Conservation (phyloP, 2,329 filamentous ascomycete species). For the Capronia americana region DNA sequence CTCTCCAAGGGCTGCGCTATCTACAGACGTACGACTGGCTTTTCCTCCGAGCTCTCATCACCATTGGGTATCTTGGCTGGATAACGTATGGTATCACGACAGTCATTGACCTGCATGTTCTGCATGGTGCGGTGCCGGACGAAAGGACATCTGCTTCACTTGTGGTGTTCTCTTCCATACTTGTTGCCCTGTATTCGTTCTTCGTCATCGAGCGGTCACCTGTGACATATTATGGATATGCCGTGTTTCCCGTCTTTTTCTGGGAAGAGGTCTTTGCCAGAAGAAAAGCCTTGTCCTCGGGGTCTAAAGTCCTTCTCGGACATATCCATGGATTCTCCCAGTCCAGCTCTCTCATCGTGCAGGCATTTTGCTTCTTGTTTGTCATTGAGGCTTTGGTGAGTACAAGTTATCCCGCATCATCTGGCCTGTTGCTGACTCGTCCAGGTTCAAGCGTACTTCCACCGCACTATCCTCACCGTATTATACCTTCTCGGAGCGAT, state of each 20-base stretch:
- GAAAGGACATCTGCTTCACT: constrained; percentile 66
- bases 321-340: constrained; percentile 68
- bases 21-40: constrained; percentile 99
- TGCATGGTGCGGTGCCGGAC: constrained; percentile 71
- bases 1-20: constrained; percentile 84
- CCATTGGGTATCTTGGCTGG: constrained; percentile 91
- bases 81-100: constrained; percentile 90
- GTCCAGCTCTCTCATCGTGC: constrained; percentile 65
- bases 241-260: constrained; percentile 89
- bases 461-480: constrained; percentile 82
- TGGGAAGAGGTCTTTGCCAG: constrained; percentile 94
- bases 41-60: constrained; percentile 87
- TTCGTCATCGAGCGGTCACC: constrained; percentile 82
- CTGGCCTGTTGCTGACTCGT: constrained; percentile 27
- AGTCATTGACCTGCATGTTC: constrained; percentile 84
- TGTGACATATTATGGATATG: constrained; percentile 85
- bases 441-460: constrained; percentile 88
- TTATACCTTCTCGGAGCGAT: constrained; percentile 77
- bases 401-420: not conserved
- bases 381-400: constrained; percentile 77
- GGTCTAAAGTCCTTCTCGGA: constrained; percentile 71
- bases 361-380: constrained; percentile 71
- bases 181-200: constrained; percentile 78
- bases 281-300: constrained; percentile 71
- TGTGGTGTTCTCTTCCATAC: constrained; percentile 73